A percentile compares a stretch with the other conserved stretches of the same genome.
phyloP scores from a whole-genome alignment of 1,139 yeast genomes.

The Saccharomyces hybrid region DNA sequence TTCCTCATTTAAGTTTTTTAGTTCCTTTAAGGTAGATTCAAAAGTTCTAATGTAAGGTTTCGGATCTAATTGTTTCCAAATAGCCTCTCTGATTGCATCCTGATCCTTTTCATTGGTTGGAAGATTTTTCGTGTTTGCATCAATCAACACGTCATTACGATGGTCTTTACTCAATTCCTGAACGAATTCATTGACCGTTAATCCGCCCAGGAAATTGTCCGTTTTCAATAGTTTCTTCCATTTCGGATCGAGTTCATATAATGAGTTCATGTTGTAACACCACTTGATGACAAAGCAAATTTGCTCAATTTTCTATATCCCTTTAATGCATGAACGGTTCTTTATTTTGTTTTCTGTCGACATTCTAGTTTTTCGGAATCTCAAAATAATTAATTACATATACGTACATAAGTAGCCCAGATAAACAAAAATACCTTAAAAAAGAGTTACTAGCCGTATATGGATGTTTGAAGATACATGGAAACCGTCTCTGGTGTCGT shows the following conservation, averaged over 20 bases:
- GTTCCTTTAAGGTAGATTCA: constrained; percentile 73
- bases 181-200: constrained; percentile 73
- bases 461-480: background rate
- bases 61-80: constrained; percentile 53
- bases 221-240: constrained; percentile 59
- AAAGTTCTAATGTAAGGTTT: constrained; percentile 92
- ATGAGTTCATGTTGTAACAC: constrained; percentile 30
- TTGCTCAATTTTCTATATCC: background rate
- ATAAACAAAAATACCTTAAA: background rate
- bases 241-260: constrained; percentile 62
- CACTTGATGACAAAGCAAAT: background rate
- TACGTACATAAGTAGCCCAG: background rate
- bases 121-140: background rate
- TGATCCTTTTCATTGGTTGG: constrained; percentile 1
- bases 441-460: background rate
- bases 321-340: background rate
- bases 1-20: constrained; percentile 51
- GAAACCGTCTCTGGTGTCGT: background rate
- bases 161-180: constrained; percentile 76
- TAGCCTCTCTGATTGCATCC: constrained; percentile 1
- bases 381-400: background rate
- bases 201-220: constrained; percentile 65
- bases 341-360: background rate
- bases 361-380: background rate
- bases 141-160: constrained; percentile 5